Conservation (phyloP, 78 protist species). For the Protostelium mycophagum region DNA sequence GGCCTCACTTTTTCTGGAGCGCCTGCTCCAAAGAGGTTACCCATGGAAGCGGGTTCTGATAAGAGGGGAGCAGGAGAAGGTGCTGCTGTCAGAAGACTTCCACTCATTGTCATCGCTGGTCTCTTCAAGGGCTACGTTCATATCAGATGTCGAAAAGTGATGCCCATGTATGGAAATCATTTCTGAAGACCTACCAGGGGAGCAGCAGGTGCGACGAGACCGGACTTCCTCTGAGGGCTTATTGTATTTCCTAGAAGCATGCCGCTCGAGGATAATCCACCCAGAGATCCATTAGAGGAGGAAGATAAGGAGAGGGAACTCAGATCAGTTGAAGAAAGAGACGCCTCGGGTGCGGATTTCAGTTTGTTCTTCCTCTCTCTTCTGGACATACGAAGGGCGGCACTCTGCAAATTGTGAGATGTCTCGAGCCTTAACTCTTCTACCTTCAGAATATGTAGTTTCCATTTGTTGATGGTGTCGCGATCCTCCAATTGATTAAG, state of each 20-base stretch:
- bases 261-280: no score
- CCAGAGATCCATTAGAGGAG: not conserved
- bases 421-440: not conserved
- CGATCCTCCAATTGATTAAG: not conserved
- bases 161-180: no score
- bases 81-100: no score
- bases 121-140: no score
- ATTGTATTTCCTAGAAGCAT: no score
- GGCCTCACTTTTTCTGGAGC: not conserved
- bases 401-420: not conserved
- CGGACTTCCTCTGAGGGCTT: no score
- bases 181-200: no score
- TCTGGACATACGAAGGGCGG: not conserved
- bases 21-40: not conserved
- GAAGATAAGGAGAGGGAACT: not conserved
- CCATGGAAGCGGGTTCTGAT: not conserved
- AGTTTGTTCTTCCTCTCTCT: not conserved
- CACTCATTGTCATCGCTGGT: no score
- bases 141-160: no score
- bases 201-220: no score
- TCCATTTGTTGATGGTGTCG: not conserved
- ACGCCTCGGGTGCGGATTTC: not conserved
- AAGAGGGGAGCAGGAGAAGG: no score
- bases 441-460: not conserved
- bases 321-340: no score